phyloP scores from a whole-genome alignment of 805 yeast genomes.

The Saccharomycopsis microspora region DNA sequence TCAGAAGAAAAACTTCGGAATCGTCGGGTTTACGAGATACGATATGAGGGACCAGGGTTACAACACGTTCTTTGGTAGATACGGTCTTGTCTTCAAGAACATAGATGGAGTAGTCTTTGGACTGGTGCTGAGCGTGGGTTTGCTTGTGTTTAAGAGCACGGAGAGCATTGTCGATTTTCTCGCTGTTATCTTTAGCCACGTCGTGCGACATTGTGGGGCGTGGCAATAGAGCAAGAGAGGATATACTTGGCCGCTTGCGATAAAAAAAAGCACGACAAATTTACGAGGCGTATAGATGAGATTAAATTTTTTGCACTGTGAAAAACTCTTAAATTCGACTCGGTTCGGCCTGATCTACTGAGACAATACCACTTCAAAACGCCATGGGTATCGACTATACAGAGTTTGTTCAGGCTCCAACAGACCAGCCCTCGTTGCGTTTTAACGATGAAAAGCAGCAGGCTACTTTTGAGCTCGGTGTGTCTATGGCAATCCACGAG shows the following conservation, averaged over 20 bases:
- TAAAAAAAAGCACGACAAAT: too few relatives aligned
- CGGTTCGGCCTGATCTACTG: too few relatives aligned
- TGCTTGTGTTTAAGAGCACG: constrained; percentile 42
- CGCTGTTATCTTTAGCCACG: constrained; percentile 32
- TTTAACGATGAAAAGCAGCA: constrained; percentile 57
- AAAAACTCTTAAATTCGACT: too few relatives aligned
- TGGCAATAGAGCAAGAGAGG: too few relatives aligned
- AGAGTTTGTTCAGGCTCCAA: constrained; percentile 44
- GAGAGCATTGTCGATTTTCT: constrained; percentile 55
- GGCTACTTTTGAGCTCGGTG: constrained; percentile 85
- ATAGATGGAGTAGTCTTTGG: constrained; percentile 27
- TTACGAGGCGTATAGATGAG: too few relatives aligned
- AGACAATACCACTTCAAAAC: too few relatives aligned
- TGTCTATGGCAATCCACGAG: constrained; percentile 76
- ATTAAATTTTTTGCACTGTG: too few relatives aligned
- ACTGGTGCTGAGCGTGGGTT: background rate
- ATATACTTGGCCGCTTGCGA: too few relatives aligned
- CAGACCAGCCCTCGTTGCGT: constrained; percentile 27
- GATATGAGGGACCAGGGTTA: constrained; percentile 50
- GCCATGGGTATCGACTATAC: constrained; percentile 24
- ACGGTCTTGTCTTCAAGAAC: constrained; percentile 33
- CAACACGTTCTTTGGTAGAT: constrained; percentile 37
- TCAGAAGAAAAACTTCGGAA: constrained; percentile 47
- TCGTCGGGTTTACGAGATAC: constrained; percentile 55
- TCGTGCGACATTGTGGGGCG: background rate